Conservation (phyloP, 306 rosid species). For the Acacia melanoxylon region DNA sequence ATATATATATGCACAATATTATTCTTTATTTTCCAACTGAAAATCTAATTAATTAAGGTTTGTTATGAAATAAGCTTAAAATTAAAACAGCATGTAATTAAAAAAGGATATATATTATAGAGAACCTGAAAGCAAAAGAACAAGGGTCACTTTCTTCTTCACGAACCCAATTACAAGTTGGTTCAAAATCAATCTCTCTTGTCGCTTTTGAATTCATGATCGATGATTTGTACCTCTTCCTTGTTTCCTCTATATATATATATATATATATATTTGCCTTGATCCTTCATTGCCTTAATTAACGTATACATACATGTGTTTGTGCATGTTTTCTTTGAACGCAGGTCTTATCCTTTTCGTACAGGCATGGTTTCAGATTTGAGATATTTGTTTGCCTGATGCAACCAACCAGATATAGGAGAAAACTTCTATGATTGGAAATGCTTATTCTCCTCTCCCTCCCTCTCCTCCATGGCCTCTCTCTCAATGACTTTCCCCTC, state of each 20-base stretch:
- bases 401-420: background rate
- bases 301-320: background rate
- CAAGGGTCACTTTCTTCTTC: constrained; percentile 23
- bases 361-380: background rate
- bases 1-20: too few relatives aligned
- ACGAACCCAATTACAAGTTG: constrained; percentile 36
- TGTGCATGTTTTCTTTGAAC: constrained; percentile 30
- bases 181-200: constrained; percentile 14
- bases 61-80: too few relatives aligned
- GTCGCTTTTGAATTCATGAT: background rate
- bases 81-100: too few relatives aligned
- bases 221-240: background rate
- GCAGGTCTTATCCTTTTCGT: constrained; percentile 15
- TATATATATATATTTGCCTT: background rate
- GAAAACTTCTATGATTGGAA: constrained; percentile 27
- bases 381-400: background rate
- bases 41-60: too few relatives aligned
- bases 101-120: background rate
- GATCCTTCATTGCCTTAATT: background rate
- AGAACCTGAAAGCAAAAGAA: constrained; percentile 45
- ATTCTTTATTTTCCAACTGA: background rate
- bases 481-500: background rate
- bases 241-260: background rate
- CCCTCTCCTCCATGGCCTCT: background rate
- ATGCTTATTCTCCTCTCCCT: constrained; percentile 13